Evolutionary conservation across 140 eudicot species (phyloP), one percentile per base, ranked within the genome.

Genomic region (Erigeron philadelphicus): DNA sequence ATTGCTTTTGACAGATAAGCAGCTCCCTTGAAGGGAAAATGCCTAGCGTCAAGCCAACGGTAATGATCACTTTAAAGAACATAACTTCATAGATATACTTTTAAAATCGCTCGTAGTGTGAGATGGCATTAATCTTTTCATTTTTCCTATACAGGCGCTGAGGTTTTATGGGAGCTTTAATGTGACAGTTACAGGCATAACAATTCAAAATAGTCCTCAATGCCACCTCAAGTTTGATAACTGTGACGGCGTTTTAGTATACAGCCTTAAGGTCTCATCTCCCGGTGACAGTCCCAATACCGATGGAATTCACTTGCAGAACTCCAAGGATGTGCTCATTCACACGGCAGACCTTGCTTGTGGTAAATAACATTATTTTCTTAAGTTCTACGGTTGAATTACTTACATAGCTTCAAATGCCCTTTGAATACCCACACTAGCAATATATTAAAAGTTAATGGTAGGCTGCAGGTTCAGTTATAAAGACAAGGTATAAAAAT

Each of bases 251-350:
- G 98, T 87, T 21, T 71, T 81, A 47, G 96, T 80, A 16, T 78
- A 83, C 81, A 64, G 83, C 65, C 49, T 87, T 68, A 83, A 68
- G 11, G 82, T 80, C 59, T 71, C 85, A 1, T 89, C 98, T 68
- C 98, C 98, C 0, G 96, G 94, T 64, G 87, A 93, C 75, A 93
- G 98, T 71, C 98, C 98, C 3, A 93, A 93, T 75, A 93, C 98
- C 10, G 98, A 93, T 45, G 96, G 98, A 67, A 89, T 93, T 60
- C 98, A 93, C 82, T 74, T 93, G 41, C 96, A 89, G 74, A 89
- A 93, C 84, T 89, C 98, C 50, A 87, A 74, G 68, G 86, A 89
- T 23, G 96, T 89, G 75, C 76, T 86, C 35, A 88, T 92, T 57
- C 92, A 83, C 74, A 76, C 82, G 6, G n/a, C 87, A 15, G 82